Evolutionary conservation across 2,329 filamentous ascomycete species (phyloP).

Genomic region (Chaetomium sp.): DNA sequence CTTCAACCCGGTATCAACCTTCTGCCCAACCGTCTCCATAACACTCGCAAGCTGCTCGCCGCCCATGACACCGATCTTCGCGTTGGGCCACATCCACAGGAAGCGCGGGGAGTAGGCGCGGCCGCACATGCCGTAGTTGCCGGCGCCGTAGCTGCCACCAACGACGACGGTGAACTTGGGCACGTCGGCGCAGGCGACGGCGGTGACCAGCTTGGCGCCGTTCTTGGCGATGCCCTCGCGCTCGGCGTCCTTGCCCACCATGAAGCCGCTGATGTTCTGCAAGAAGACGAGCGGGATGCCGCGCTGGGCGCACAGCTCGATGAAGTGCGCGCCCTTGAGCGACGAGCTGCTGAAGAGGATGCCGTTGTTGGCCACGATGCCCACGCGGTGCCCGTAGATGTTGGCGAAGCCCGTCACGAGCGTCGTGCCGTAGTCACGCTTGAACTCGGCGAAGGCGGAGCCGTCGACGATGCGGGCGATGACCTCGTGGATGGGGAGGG

Average conservation of each 20-base stretch:
- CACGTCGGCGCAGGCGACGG: conserved; percentile 89
- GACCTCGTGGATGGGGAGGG: conserved; percentile 83
- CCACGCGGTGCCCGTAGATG: conserved; percentile 88
- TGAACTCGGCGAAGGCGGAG: conserved; percentile 90
- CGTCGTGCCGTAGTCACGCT: conserved; percentile 84
- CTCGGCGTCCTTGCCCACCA: conserved; percentile 93
- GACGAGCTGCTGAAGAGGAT: conserved; percentile 89
- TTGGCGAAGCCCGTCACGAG: conserved; percentile 88
- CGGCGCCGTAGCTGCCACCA: conserved; percentile 89
- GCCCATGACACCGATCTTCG: conserved; percentile 96
- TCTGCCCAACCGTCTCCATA: conserved; percentile 91
- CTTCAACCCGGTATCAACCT: conserved; percentile 77
- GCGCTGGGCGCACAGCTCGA: conserved; percentile 89
- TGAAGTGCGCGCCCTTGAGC: conserved; percentile 94
- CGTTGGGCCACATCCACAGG: conserved; percentile 96
- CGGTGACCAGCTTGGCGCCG: conserved; percentile 93
- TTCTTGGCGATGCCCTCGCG: conserved; percentile 96
- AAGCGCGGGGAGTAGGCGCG: conserved; percentile 89
- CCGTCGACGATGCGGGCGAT: conserved; percentile 93
- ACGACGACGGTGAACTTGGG: conserved; percentile 97
- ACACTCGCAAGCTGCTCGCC: conserved; percentile 87
- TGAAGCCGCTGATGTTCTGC: conserved; percentile 97
- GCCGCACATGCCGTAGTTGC: conserved; percentile 98
- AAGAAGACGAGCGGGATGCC: conserved; percentile 89
- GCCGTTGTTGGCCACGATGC: conserved; percentile 94